These are phyloP conservation scores for Microcos paniculata DNA, from an alignment of 345 rosid species.

Conservation along the genomic window DNA sequence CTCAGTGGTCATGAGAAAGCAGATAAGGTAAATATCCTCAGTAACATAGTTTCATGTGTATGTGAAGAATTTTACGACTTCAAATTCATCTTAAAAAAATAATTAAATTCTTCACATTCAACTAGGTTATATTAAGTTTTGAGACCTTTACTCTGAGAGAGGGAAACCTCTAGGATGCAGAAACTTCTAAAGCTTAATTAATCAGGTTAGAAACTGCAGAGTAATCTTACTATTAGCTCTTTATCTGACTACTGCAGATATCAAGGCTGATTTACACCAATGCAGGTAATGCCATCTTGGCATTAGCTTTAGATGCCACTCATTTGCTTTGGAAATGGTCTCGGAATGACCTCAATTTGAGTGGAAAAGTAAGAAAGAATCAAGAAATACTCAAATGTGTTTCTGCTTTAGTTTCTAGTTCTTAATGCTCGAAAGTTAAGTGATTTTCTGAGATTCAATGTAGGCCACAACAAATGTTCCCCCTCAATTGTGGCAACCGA, in stretches of 20 bases:
- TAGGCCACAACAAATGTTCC: constrained; percentile 34
- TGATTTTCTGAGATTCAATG: constrained; percentile 1
- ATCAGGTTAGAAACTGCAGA: neutral
- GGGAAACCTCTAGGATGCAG: neutral
- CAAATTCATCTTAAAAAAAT: neutral
- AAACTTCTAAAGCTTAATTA: constrained; percentile 1
- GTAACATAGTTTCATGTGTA: neutral
- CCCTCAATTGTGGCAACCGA: constrained; percentile 40
- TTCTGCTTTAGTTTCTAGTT: constrained; percentile 1
- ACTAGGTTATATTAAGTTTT: neutral
- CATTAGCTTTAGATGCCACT: constrained; percentile 38
- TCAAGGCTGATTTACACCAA: constrained; percentile 35
- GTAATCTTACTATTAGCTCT: neutral
- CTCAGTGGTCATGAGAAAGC: constrained; percentile 24
- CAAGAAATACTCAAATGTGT: neutral
- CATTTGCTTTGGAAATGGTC: constrained; percentile 49
- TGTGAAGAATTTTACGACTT: neutral
- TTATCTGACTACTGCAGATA: constrained; percentile 35
- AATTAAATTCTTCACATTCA: neutral
- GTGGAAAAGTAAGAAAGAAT: constrained; percentile 29
- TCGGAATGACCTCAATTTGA: constrained; percentile 21
- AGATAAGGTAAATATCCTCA: constrained; percentile 30
- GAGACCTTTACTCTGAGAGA: neutral
- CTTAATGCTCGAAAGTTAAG: neutral
- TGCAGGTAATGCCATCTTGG: constrained; percentile 47